Conservation (phyloP, 805 yeast species). For the Dipodascopsis uninucleata region DNA sequence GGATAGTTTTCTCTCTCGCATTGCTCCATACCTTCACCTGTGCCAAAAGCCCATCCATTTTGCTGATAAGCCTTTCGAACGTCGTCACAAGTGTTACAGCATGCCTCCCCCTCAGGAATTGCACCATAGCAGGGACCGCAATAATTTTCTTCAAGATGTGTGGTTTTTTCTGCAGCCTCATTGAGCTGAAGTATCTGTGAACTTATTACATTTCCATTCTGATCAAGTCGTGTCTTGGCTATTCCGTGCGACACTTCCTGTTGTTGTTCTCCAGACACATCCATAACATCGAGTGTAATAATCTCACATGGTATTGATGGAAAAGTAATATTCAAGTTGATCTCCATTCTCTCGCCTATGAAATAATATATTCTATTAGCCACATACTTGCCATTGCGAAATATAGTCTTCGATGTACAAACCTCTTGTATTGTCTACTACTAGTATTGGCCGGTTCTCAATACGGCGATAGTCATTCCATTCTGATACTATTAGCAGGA, state of each 20-base stretch:
- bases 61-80: conserved; percentile 76
- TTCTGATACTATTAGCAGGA: conserved; percentile 66
- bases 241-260: conserved; percentile 72
- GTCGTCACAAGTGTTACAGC: conserved; percentile 83
- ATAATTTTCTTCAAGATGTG: conserved; percentile 42
- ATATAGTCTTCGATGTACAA: not conserved
- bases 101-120: conserved; percentile 52
- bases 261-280: conserved; percentile 80
- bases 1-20: conserved; percentile 90
- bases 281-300: conserved; percentile 80
- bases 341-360: conserved; percentile 66
- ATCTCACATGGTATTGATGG: conserved; percentile 83
- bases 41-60: conserved; percentile 82
- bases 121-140: conserved; percentile 96
- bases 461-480: conserved; percentile 69
- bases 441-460: conserved; percentile 73
- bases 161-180: conserved; percentile 31
- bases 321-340: conserved; percentile 77
- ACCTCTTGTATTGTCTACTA: conserved; percentile 62
- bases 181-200: conserved; percentile 42
- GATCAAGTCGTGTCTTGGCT: conserved; percentile 59
- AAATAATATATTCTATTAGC: not conserved
- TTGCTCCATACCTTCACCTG: conserved; percentile 81
- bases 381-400: not conserved
- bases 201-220: conserved; percentile 48